Percentiles rank a stretch among this genome's conserved stretches.
Conservation (phyloP, 2,329 filamentous ascomycete genomes). For the Aspergillus eucalypticola region DNA sequence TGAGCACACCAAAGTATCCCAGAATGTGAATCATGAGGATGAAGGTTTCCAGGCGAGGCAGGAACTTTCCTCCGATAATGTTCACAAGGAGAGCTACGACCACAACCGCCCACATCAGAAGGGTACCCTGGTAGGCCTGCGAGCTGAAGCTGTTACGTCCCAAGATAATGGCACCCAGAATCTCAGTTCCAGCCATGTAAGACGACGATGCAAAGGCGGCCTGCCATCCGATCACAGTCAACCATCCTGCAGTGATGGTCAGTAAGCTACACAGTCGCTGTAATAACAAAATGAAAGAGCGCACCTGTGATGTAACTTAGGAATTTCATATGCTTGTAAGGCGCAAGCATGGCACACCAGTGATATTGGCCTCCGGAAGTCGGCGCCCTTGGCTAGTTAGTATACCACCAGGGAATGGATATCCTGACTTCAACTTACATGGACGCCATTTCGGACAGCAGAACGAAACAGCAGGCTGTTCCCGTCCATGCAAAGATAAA, state of each 20-base stretch:
- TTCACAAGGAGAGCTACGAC: constrained; percentile 45
- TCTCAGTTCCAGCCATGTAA: constrained; percentile 34
- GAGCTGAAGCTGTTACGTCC: constrained; percentile 38
- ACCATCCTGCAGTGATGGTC: constrained; percentile 34
- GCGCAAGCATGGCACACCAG: constrained; percentile 45
- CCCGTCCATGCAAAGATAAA: constrained; percentile 37
- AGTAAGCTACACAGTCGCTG: neutral
- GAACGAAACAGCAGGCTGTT: constrained; percentile 26
- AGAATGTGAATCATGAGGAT: constrained; percentile 53
- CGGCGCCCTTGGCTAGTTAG: constrained; percentile 27
- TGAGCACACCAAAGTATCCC: constrained; percentile 55
- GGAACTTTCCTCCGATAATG: constrained; percentile 41
- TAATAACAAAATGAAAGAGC: neutral
- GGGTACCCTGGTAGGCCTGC: constrained; percentile 51
- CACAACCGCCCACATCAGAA: constrained; percentile 49
- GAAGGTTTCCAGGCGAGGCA: constrained; percentile 52
- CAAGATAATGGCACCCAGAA: constrained; percentile 40
- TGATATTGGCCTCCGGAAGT: constrained; percentile 44
- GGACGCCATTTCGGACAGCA: constrained; percentile 34
- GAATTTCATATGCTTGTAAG: constrained; percentile 33
- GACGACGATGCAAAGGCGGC: constrained; percentile 40
- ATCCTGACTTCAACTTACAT: constrained; percentile 24
- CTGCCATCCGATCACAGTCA: constrained; percentile 48
- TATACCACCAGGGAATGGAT: neutral
- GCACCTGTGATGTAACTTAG: constrained; percentile 43